These are phyloP conservation scores for Takakia lepidozioides DNA, from an alignment of 225 moss, liverwort and hornwort species.

Conservation along the genomic window DNA sequence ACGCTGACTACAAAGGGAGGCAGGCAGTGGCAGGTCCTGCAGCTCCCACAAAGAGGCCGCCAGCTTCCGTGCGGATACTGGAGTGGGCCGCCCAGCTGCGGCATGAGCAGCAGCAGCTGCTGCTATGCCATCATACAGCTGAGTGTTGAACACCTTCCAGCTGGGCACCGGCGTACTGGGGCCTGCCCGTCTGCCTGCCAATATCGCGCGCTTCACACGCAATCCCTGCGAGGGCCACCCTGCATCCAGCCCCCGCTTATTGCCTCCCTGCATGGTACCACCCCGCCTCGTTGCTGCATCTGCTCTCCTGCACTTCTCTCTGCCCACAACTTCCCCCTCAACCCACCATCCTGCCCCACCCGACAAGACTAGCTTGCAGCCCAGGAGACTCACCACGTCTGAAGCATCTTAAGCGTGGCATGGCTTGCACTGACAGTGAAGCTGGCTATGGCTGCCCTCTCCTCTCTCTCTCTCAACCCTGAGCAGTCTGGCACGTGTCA, in stretches of 20 bases:
- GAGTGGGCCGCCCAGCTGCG: slow-evolving; percentile 42
- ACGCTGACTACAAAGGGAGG: slow-evolving; percentile 43
- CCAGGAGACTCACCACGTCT: too few relatives aligned
- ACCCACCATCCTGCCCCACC: too few relatives aligned
- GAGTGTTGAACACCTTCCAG: slow-evolving; percentile 88
- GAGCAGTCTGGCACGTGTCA: too few relatives aligned
- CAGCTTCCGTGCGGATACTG: slow-evolving; percentile 88
- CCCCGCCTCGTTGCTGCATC: too few relatives aligned
- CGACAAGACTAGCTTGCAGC: too few relatives aligned
- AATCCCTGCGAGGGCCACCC: slow-evolving; percentile 62
- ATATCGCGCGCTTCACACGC: slow-evolving; percentile 69
- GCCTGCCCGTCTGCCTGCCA: slow-evolving; percentile 64
- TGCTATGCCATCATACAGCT: slow-evolving; percentile 90
- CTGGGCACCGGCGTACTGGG: slow-evolving; percentile 96
- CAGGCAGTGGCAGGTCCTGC: slow-evolving; percentile 75
- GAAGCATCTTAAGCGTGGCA: too few relatives aligned
- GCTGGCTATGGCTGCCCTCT: too few relatives aligned
- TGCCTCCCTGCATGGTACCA: too few relatives aligned
- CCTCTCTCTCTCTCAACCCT: too few relatives aligned
- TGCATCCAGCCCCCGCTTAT: slow-evolving; percentile 45
- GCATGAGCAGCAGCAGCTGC: slow-evolving; percentile 85
- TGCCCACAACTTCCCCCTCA: too few relatives aligned
- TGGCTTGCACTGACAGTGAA: too few relatives aligned
- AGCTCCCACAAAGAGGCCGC: slow-evolving; percentile 96
- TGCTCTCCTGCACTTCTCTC: too few relatives aligned